Evolutionary conservation across 225 moss, liverwort and hornwort species (phyloP), one percentile per base, ranked within the genome.

Genomic region (Antitrichia curtipendula): DNA sequence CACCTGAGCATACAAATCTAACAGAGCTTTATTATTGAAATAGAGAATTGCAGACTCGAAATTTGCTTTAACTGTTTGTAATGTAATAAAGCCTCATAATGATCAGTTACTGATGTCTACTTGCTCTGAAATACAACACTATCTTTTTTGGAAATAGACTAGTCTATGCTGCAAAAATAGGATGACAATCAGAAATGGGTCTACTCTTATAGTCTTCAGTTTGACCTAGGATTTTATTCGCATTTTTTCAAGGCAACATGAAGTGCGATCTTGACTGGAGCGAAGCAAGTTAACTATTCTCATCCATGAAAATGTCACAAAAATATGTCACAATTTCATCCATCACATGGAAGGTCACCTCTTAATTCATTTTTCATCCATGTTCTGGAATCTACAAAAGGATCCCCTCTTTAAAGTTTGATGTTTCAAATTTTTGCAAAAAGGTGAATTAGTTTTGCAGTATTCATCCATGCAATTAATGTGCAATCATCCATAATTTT

Each of bases 391-490:
- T 71, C 25, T 43, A 27, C 0, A 4, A 3, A 45, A 71, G 0
- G 71, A 71, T 1, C 1, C 5, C 2, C 0, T 24, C 25, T 41
- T 24, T 0, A 14, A 5, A 7, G 27, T 71, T 29, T 29, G 17
- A 73, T 47, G 31, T 47, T 73, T 19, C 31, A 31, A 31, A 32
- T 14, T 73, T n/a, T 74, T 49, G 31, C 19, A 49, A 20, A 0
- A 0, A 0, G 4, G 31, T 28, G 17, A 3, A 28, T 0, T 45
- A 16, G 8, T 28, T 43, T 71, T 27, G 45, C 0, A 5, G 9
- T 28, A 28, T 28, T 71, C 27, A 22, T 2, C 4, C 25, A 22
- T 68, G 38, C 40, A 69, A 24, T 40, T 40, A 8, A 69, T 40
- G 40, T 69, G 8, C 4, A 40, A 69, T 41, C 15, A 41, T 70